phyloP scores from a whole-genome alignment of 257 asterid species.

The Orobanche coerulescens region DNA sequence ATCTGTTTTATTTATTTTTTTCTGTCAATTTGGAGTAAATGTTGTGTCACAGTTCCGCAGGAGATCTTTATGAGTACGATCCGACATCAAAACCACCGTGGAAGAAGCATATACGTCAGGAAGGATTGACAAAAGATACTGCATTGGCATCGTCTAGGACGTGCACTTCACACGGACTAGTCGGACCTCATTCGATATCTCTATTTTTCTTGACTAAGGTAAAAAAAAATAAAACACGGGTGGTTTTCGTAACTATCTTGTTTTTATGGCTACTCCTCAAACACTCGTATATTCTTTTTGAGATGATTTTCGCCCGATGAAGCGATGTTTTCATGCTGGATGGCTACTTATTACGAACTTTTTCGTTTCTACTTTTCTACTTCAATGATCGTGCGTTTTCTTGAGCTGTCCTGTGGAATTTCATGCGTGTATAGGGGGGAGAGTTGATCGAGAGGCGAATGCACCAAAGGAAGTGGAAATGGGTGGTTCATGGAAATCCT shows the following conservation, averaged over 20 bases:
- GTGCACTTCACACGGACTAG: conserved; percentile 44
- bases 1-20: not conserved
- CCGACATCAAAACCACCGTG: conserved; percentile 62
- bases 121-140: conserved; percentile 32
- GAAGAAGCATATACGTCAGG: conserved; percentile 69
- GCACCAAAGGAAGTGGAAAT: conserved; percentile 76
- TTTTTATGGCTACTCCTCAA: too few species aligned
- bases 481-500: conserved; percentile 76
- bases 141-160: conserved; percentile 44
- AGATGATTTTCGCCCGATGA: too few species aligned
- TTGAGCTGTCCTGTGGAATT: not conserved
- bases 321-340: too few species aligned
- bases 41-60: conserved; percentile 46
- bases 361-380: too few species aligned
- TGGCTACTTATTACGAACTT: too few species aligned
- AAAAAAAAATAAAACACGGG: too few species aligned
- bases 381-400: too few species aligned
- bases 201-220: conserved; percentile 71
- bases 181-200: conserved; percentile 47
- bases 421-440: conserved; percentile 36
- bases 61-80: conserved; percentile 86
- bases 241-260: too few species aligned
- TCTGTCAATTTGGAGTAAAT: conserved; percentile 17
- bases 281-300: too few species aligned
- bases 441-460: conserved; percentile 59